Base-by-base conservation (phyloP, 2,329 filamentous ascomycete species). In the Beauveria scarabaeidicola region DNA sequence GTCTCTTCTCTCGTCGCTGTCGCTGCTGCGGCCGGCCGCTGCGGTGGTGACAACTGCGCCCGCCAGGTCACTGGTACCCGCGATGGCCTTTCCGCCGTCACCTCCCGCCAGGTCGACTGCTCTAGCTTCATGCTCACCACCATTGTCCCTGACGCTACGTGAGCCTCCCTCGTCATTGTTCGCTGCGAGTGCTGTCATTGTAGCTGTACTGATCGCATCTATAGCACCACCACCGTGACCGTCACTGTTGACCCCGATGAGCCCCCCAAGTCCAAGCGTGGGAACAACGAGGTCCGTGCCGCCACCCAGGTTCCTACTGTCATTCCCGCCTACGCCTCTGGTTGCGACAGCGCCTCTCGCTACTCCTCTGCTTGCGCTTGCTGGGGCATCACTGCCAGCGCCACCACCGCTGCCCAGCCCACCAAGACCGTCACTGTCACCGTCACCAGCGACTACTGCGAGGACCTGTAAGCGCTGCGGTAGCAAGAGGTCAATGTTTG, bases 11-110 rank as follows among this genome's bases (percentile, higher is more conserved):
- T 76, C 59, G 29, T 59, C 41, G 71, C 69, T 62, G 71, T 70
- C 62, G 65, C 70, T 56, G 74, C 71, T 64, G 64, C 73, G 52
- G 74, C 72, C 59, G 66, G 67, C 65, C 66, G 62, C 60, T 76
- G 73, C 67, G 63, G 68, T 62, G 74, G 71, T 65, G 74, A 78
- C 72, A 78, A 77, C 72, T 78, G 76, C 71, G 75, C 75, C 69
- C 74, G 75, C 52, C 73, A 75, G 61, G 72, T 78, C 62, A 77
- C 75, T 46, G 75, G 75, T 61, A 77, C 75, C 58, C 70, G 74
- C 25, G 65, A 63, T 19, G 73, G 73, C 41, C 70, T 76, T 56
- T 61, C 64, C 25, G 66, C 72, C 60, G 59, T 73, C 40, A 66
- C 67, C 44, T 66, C 67, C 38, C 74, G 75, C 66, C 67, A 72